Evolutionary conservation across 805 yeast species (phyloP), one percentile per base, ranked within the genome.

Genomic region (Pichia gijzeniarum): DNA sequence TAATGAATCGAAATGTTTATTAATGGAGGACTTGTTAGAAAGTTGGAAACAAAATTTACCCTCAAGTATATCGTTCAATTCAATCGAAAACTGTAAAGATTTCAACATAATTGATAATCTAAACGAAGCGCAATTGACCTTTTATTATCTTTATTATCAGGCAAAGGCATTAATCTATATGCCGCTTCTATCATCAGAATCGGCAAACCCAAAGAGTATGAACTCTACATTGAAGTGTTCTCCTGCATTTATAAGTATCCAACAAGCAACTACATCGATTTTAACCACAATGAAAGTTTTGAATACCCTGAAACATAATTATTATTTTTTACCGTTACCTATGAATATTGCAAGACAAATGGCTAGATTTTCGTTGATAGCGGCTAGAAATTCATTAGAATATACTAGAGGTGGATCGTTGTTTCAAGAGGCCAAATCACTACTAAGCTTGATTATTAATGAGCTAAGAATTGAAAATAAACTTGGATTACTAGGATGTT

Each of bases 351-450:
- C 84, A 0, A 62, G 88, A 49, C 78, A 81, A 49, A 78, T 76
- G 54, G 79, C 85, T 2, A 67, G 88, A 40, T 72, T 81, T 51
- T 71, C 84, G 0, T 65, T 85, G 27, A 55, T 83, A 39, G 83
- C 82, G 22, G 87, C 89, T 0, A 77, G 78, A 51, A 89, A 95
- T 14, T 77, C 88, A 0, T 67, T 89, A 45, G 96, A 88, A 51
- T 87, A 85, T 58, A 80, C 86, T 2, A 79, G 86, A 58, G 88
- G 89, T 33, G 95, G 96, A 0, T 80, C 91, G 1, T 63, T 88
- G 44, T 80, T 82, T 58, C 85, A 79, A 57, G 88, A 81, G 42
- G 78, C 82, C 58, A 82, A 79, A 52, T 70, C 64, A 30, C 64
- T 85, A 40, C 63, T 88, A 39, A 62, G 69, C 18, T 73, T 68